Base-by-base conservation (phyloP, 768 basidiomycete genomes). In the Suillus bovinus region DNA sequence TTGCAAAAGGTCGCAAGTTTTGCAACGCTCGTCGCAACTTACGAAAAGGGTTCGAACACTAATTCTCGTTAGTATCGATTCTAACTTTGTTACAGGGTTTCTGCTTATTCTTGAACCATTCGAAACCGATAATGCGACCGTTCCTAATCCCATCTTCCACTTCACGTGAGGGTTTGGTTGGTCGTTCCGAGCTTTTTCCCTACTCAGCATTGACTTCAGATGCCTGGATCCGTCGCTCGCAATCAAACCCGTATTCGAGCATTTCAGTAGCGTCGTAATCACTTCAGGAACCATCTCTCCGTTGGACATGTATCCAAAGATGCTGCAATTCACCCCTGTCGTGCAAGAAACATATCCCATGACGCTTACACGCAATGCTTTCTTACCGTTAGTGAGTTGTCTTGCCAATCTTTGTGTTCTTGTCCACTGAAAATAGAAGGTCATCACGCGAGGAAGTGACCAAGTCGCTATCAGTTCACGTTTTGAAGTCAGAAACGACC, bases 271-370 rank as follows among this genome's bases (percentile, higher is more conserved):
- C 64, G 97, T 99, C 24, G 94, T 99, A 66, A 99, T 99, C 73
- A 99, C 97, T 0, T 98, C 95, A 5, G 97, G 97, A 68, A 99
- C 97, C 13, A 94, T 99, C 68, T 98, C 96, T 1, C 97, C 97
- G 3, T 77, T 99, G 62, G 97, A 99, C 77, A 99, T 99, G 97
- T 99, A 99, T 75, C 97, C 97, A 14, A 99, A 99, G 78, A 99
- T 99, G 93, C 82, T 99, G 34, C 94, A 95, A 67, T 99, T 99
- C 76, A 93, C 93, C 20, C 96, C 97, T 2, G 95, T 96, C 22
- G 92, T 98, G 7, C 92, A 95, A 78, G 96, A 98, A 75, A 93
- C 92, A 1, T 99, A 99, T 77, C 86, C 96, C 1, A 99, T 99
- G 97, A 96, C 97, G 22, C 82, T 99, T 49, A 92, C 94, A 14